Conservation (phyloP, 1,139 yeast species). For the Yamadazyma trypodendri region DNA sequence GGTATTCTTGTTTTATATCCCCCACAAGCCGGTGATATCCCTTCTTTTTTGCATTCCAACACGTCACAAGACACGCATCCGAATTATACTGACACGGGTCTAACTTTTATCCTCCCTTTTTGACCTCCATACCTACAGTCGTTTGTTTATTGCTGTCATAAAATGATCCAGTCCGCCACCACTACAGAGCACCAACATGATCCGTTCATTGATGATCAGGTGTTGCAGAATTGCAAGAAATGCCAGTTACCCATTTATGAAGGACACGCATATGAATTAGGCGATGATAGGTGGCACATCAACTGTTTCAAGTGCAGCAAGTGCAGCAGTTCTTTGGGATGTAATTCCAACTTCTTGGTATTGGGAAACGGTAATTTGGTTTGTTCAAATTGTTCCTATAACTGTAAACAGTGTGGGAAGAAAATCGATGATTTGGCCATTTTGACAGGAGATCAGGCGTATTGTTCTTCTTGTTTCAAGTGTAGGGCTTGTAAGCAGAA, state of each 20-base stretch:
- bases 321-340: conserved; percentile 74
- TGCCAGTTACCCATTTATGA: conserved; percentile 53
- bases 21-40: no score
- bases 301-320: conserved; percentile 88
- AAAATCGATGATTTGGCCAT: conserved; percentile 96
- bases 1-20: no score
- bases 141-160: background rate
- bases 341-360: conserved; percentile 85
- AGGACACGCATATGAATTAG: conserved; percentile 81
- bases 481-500: conserved; percentile 87
- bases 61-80: background rate
- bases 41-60: no score
- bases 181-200: conserved; percentile 9
- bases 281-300: conserved; percentile 95
- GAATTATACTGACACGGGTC: background rate
- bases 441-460: conserved; percentile 91
- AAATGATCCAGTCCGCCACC: conserved; percentile 1
- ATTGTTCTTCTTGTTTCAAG: conserved; percentile 86
- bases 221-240: conserved; percentile 39
- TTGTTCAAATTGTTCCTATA: conserved; percentile 87
- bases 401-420: conserved; percentile 83
- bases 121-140: background rate
- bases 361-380: conserved; percentile 90
- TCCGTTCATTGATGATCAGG: conserved; percentile 14
- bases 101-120: background rate